A percentile compares a stretch with the other conserved stretches of the same genome.
Evolutionary conservation across 306 rosid genomes (phyloP).

Genomic region (Rosa lucieae): DNA sequence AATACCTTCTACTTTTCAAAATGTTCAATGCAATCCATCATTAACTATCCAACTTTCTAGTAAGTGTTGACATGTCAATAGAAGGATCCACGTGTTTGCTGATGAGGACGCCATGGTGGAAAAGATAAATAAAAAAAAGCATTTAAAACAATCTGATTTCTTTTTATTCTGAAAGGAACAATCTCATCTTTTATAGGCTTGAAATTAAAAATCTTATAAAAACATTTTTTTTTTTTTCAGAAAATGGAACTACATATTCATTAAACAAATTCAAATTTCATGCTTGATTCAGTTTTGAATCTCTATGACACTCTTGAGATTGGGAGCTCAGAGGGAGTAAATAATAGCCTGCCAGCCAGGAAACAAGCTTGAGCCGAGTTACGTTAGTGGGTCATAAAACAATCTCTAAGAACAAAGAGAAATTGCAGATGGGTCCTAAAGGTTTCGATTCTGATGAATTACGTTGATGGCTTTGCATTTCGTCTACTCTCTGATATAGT

Average conservation of each 20-base stretch:
- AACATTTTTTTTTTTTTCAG: neutral
- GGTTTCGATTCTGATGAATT: slow-evolving; percentile 41
- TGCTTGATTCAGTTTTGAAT: neutral
- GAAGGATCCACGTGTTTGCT: neutral
- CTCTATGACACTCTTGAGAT: slow-evolving; percentile 54
- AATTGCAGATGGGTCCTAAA: slow-evolving; percentile 38
- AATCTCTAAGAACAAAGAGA: slow-evolving; percentile 21
- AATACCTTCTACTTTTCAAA: slow-evolving; percentile 5
- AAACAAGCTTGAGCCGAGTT: slow-evolving; percentile 38
- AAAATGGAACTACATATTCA: neutral
- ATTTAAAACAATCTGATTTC: no score
- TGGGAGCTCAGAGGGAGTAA: slow-evolving; percentile 51
- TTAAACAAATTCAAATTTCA: no score
- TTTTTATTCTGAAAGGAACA: neutral
- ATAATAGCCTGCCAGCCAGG: slow-evolving; percentile 43
- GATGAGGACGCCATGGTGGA: neutral
- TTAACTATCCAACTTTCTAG: neutral
- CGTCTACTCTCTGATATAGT: slow-evolving; percentile 59
- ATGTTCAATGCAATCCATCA: no score
- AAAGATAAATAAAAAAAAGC: no score
- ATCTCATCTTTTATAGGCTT: neutral
- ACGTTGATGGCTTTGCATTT: slow-evolving; percentile 48
- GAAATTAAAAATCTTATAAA: no score
- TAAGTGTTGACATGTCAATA: neutral
- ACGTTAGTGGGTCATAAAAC: no score